Base-by-base conservation (phyloP, 768 basidiomycete species). In the Baorangia bicolor region DNA sequence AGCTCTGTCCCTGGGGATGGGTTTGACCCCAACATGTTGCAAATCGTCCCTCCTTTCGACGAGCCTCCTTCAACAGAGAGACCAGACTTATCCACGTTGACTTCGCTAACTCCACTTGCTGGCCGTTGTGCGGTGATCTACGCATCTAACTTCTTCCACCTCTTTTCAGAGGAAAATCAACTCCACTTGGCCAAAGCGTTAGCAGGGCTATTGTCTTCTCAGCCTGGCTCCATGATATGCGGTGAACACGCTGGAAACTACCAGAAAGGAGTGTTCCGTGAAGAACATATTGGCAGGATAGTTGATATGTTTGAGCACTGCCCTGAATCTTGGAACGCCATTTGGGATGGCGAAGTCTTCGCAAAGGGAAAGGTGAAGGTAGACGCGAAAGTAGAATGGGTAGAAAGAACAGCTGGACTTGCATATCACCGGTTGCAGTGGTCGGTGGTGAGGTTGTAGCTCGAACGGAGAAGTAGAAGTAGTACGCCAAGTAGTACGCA, bases 1-100 rank as follows among this genome's bases (percentile, higher is more conserved):
- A 66, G 68, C 0, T 86, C 88, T 64, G 53, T 88, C 25, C 61
- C 74, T 2, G 87, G 86, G 1, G 79, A 88, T 54, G 74, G 70
- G 0, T 79, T 88, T 37, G 77, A 85, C 52, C 66, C 77, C 13
- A 51, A 62, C 0, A 68, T 80, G 27, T 73, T 87, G 23, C 55
- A 55, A 11, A 70, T 75, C 7, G 63, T 65, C 0, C 63, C 73
- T 4, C 71, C 71, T 28, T 66, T 71, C 51, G 59, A 67, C 5
- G 42, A 64, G 20, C 58, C 67, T 5, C 68, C 71, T 27, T 55
- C 62, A 3, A 39, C 60, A 12, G 55, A 60, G 5, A 28, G 14
- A 5, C 77, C 75, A 0, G 58, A 62, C 37, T 58, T 82, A 25
- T 34, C 57, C 9, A 57, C 69, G 0, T 54, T 83, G 50, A 73